Evolutionary conservation across 2,329 filamentous ascomycete genomes (phyloP), one percentile per base, ranked within the genome.

Genomic region (Juglanconis juglandina): DNA sequence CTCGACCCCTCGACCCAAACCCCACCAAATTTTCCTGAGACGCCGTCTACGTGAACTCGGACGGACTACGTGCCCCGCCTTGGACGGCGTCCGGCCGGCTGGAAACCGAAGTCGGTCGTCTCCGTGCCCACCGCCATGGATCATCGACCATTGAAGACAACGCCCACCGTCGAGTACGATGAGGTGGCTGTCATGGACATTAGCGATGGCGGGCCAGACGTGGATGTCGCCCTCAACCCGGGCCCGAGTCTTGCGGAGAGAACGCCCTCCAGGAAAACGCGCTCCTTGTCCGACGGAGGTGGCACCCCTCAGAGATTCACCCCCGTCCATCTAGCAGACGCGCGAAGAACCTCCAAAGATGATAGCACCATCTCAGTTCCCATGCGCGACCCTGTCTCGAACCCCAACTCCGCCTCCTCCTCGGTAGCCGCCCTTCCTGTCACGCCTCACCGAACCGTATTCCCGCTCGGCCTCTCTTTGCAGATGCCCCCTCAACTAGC

Each of bases 401-500:
- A 30, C 30, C 35, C 47, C 33, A 39, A 44, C 9, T 5, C 24
- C 17, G 9, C 34, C 52, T 46, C 48, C 68, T 70, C 52, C 66
- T 62, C 57, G 37, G 35, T 51, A 69, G 70, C 62, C 48, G 68
- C 70, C 11, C 73, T 74, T 39, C 88, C 89, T n/a, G 82, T 83
- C 52, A 96, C 91, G 7, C 91, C 92, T n/a, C 83, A 86, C 61
- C 83, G 89, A 64, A 81, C 87, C 54, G 84, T 85, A 48, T 83
- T 88, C 63, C 78, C 85, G 41, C 83, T 86, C 59, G 87, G 86
- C 44, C 79, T 95, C 60, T 87, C 88, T 30, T 75, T 93, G 66
- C 88, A 92, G 69, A 84, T 92, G 80, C 85, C 88, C 34, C 79
- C 77, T 66, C 81, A 76, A 66, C 46, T 51, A 37, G 55, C 46